Evolutionary conservation across 164 flowering plant species (phyloP).

Genomic region (Santalum album): DNA sequence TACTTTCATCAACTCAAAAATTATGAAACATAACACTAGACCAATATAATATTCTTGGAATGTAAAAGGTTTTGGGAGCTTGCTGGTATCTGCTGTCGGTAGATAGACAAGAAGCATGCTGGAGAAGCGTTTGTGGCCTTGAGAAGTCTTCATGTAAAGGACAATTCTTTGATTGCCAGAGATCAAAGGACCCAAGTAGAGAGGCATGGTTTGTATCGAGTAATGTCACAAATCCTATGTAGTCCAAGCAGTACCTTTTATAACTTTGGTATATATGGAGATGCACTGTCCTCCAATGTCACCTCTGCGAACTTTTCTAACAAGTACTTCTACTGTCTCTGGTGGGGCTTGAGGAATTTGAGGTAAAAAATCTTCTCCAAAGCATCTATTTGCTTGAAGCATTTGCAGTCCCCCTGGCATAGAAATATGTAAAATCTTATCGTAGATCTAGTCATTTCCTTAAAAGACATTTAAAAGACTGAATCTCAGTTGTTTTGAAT

Average conservation of each 20-base stretch:
- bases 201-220: conserved; percentile 36
- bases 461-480: too few species aligned
- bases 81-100: conserved; percentile 61
- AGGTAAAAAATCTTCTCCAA: conserved; percentile 24
- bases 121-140: conserved; percentile 35
- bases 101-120: conserved; percentile 61
- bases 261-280: conserved; percentile 55
- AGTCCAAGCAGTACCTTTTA: conserved; percentile 26
- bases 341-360: conserved; percentile 64
- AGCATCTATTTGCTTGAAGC: too few species aligned
- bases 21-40: too few species aligned
- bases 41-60: neutral
- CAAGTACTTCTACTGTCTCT: conserved; percentile 64
- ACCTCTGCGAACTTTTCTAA: conserved; percentile 43
- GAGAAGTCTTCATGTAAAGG: conserved; percentile 26
- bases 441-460: neutral
- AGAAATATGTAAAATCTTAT: too few species aligned
- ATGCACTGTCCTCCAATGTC: conserved; percentile 37
- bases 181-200: conserved; percentile 16
- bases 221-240: conserved; percentile 38
- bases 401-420: too few species aligned
- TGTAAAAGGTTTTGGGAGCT: conserved; percentile 54
- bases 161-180: conserved; percentile 37
- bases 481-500: neutral
- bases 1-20: too few species aligned